These are phyloP conservation scores for Sordariomycetes sp. DNA, from an alignment of 2,329 filamentous ascomycete species.

Conservation along the genomic window DNA sequence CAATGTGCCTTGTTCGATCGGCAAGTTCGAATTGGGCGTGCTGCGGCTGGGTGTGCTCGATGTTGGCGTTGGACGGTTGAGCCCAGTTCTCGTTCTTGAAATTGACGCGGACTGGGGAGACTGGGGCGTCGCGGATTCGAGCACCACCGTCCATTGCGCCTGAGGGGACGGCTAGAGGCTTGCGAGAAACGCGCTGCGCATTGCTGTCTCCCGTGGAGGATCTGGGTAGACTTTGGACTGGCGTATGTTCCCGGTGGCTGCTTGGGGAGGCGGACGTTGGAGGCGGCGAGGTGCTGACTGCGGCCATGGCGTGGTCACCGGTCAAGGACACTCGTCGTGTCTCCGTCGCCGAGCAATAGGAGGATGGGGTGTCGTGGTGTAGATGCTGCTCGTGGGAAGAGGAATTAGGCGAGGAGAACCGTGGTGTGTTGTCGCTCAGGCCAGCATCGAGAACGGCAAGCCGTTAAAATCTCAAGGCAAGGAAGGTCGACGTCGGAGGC, in stretches of 20 bases:
- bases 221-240: conserved; percentile 7
- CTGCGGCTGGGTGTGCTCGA: conserved; percentile 28
- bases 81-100: conserved; percentile 44
- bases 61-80: conserved; percentile 40
- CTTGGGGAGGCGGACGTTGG: conserved; percentile 17
- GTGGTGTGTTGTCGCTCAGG: too few species aligned
- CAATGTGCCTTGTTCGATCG: conserved; percentile 10
- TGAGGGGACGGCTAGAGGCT: conserved; percentile 24
- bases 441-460: too few species aligned
- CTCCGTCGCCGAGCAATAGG: neutral
- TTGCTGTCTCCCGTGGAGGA: conserved; percentile 3
- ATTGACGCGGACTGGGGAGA: conserved; percentile 47
- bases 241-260: conserved; percentile 9
- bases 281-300: conserved; percentile 23
- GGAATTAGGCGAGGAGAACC: too few species aligned
- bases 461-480: too few species aligned
- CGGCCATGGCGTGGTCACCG: conserved; percentile 16
- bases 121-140: conserved; percentile 39
- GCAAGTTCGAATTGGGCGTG: conserved; percentile 12
- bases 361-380: too few species aligned
- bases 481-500: too few species aligned
- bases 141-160: conserved; percentile 21
- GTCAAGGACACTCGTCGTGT: conserved; percentile 1
- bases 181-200: conserved; percentile 15
- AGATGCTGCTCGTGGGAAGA: too few species aligned